Evolutionary conservation across 257 asterid genomes (phyloP).

Genomic region (Leonotis leonurus): DNA sequence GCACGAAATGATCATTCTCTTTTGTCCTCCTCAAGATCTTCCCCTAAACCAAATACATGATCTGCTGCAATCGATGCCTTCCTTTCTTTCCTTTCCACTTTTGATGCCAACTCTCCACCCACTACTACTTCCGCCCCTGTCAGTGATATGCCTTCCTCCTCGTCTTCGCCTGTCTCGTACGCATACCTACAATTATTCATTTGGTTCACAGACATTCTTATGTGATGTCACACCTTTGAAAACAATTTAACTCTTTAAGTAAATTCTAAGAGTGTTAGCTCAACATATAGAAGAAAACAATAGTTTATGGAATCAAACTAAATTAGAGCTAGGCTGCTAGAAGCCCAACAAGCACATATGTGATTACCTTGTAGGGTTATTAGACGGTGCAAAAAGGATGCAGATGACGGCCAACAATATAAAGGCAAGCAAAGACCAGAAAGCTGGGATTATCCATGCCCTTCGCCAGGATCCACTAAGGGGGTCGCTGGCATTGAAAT

Average conservation of each 20-base stretch:
- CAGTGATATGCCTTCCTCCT: conserved; percentile 76
- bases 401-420: conserved; percentile 66
- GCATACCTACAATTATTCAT: conserved; percentile 51
- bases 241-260: neutral
- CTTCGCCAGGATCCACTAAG: conserved; percentile 82
- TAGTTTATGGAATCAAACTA: neutral
- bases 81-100: conserved; percentile 47
- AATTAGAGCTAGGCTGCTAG: neutral
- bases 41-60: conserved; percentile 48
- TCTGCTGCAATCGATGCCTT: conserved; percentile 51
- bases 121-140: conserved; percentile 54
- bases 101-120: conserved; percentile 59
- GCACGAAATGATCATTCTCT: conserved; percentile 27
- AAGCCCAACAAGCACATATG: neutral
- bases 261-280: neutral
- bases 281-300: neutral
- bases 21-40: conserved; percentile 61
- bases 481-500: conserved; percentile 95
- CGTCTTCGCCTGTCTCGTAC: conserved; percentile 84
- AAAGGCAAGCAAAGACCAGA: conserved; percentile 85
- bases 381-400: conserved; percentile 84
- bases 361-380: conserved; percentile 83
- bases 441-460: conserved; percentile 94
- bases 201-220: neutral
- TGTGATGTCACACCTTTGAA: neutral